phyloP scores from a whole-genome alignment of 2,329 filamentous ascomycete genomes.

The Talaromyces albobiverticillius region DNA sequence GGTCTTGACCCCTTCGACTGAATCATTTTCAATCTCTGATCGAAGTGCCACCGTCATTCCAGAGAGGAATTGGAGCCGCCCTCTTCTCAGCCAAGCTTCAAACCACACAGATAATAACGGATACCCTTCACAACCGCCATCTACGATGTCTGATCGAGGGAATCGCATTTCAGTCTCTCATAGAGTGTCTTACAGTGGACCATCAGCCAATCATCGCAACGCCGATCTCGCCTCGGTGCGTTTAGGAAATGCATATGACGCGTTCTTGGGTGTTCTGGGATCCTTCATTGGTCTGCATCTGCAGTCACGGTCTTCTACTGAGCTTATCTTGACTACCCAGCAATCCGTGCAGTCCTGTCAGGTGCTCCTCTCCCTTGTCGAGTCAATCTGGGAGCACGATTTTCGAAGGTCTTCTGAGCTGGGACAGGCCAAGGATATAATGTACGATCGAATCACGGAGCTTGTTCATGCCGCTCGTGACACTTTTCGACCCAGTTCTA shows the following conservation, averaged over 20 bases:
- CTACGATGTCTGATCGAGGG: conserved; percentile 33
- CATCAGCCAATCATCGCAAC: conserved; percentile 60
- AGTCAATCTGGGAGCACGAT: conserved; percentile 78
- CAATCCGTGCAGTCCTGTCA: conserved; percentile 80
- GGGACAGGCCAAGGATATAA: conserved; percentile 65
- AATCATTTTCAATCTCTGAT: conserved; percentile 31
- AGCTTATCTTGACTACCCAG: conserved; percentile 77
- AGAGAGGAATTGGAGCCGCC: conserved; percentile 31
- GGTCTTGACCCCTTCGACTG: conserved; percentile 35
- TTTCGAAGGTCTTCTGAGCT: conserved; percentile 64
- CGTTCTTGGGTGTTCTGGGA: conserved; percentile 83
- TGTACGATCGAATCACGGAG: conserved; percentile 77
- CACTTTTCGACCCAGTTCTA: conserved; percentile 67
- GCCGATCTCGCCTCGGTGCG: conserved; percentile 79
- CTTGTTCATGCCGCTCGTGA: conserved; percentile 79
- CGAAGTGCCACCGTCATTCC: conserved; percentile 23
- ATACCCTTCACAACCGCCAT: conserved; percentile 17
- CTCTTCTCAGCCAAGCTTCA: conserved; percentile 27
- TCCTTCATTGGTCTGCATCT: conserved; percentile 93
- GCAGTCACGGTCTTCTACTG: conserved; percentile 84
- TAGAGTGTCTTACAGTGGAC: conserved; percentile 71
- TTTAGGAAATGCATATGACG: conserved; percentile 76
- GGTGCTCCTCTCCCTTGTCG: conserved; percentile 73
- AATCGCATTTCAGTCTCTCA: conserved; percentile 61
- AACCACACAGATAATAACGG: conserved; percentile 22